phyloP scores from a whole-genome alignment of 129 eudicot genomes.

The Flaveria trinervia region DNA sequence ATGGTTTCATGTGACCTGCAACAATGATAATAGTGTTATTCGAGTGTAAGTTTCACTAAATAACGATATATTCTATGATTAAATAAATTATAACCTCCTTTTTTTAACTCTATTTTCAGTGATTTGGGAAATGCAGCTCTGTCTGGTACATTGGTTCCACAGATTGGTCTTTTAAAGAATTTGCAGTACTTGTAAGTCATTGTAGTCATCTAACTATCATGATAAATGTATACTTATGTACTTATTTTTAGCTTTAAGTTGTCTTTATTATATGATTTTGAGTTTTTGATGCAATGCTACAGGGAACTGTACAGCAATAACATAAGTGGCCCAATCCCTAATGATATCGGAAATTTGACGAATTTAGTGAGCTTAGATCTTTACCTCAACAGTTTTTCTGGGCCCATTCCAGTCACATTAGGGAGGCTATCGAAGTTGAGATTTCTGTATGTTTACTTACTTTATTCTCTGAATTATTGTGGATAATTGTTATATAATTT shows the following conservation, averaged over 20 bases:
- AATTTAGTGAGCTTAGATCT: slow-evolving; percentile 93
- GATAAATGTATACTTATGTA: not conserved
- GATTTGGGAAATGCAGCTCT: slow-evolving; percentile 65
- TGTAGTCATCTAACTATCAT: not conserved
- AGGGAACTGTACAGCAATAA: slow-evolving; percentile 93
- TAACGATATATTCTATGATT: not conserved
- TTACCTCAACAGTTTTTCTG: slow-evolving; percentile 75
- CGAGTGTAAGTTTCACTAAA: slow-evolving; percentile 56
- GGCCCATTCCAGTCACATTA: slow-evolving; percentile 78
- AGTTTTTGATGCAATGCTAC: slow-evolving; percentile 14
- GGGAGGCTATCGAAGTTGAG: slow-evolving; percentile 78
- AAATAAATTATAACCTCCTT: not conserved
- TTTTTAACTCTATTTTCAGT: slow-evolving; percentile 36
- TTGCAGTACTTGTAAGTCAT: slow-evolving; percentile 63
- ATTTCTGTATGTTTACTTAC: slow-evolving; percentile 59
- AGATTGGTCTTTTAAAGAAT: slow-evolving; percentile 74
- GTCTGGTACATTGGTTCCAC: slow-evolving; percentile 78
- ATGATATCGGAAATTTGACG: slow-evolving; percentile 81
- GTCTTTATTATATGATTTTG: not conserved
- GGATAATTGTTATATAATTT: not conserved
- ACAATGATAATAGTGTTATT: slow-evolving; percentile 81
- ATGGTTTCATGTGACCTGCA: slow-evolving; percentile 92
- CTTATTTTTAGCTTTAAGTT: not conserved
- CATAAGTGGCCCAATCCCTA: slow-evolving; percentile 81
- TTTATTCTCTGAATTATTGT: not conserved